A percentile compares a stretch with the other conserved stretches of the same genome.
Conservation (phyloP, 1,284 basidiomycete genomes). For the Coriolopsis trogii region DNA sequence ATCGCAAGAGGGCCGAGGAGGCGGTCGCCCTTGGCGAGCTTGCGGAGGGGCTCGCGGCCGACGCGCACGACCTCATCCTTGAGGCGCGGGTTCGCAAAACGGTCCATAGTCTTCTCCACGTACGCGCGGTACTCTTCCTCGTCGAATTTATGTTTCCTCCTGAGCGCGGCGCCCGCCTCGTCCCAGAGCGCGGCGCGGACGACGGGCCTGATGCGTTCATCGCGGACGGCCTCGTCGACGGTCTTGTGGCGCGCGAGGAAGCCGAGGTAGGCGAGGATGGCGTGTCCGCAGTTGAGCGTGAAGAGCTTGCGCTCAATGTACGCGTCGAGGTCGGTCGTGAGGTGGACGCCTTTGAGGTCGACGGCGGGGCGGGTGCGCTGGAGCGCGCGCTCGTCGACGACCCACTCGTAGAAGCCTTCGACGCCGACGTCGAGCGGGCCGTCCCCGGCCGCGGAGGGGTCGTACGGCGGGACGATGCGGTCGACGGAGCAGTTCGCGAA, state of each 20-base stretch:
- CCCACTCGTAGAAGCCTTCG: slow-evolving; percentile 46
- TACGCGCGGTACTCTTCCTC: slow-evolving; percentile 36
- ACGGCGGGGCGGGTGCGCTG: slow-evolving; percentile 28
- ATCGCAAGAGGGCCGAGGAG: slow-evolving; percentile 40
- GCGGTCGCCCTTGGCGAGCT: slow-evolving; percentile 39
- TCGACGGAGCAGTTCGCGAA: slow-evolving; percentile 47
- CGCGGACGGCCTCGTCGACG: slow-evolving; percentile 35
- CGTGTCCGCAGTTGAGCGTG: slow-evolving; percentile 45
- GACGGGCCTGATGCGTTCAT: slow-evolving; percentile 24
- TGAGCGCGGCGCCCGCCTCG: slow-evolving; percentile 33
- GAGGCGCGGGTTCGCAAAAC: slow-evolving; percentile 40
- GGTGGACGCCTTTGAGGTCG: slow-evolving; percentile 37
- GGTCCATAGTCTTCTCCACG: slow-evolving; percentile 36
- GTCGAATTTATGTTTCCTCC: slow-evolving; percentile 30
- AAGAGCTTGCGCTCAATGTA: slow-evolving; percentile 47
- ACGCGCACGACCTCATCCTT: slow-evolving; percentile 41
- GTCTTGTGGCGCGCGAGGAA: slow-evolving; percentile 33
- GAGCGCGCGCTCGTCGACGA: slow-evolving; percentile 37
- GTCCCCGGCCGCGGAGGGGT: slow-evolving; percentile 17
- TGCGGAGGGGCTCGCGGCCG: slow-evolving; percentile 42
- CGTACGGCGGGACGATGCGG: slow-evolving; percentile 43
- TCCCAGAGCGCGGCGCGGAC: slow-evolving; percentile 28
- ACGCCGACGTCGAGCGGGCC: slow-evolving; percentile 42
- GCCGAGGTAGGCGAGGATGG: slow-evolving; percentile 43
- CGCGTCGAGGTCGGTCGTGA: slow-evolving; percentile 37